Conservation (phyloP, 108 stramenopile genomes). For the Skeletonema grethae region DNA sequence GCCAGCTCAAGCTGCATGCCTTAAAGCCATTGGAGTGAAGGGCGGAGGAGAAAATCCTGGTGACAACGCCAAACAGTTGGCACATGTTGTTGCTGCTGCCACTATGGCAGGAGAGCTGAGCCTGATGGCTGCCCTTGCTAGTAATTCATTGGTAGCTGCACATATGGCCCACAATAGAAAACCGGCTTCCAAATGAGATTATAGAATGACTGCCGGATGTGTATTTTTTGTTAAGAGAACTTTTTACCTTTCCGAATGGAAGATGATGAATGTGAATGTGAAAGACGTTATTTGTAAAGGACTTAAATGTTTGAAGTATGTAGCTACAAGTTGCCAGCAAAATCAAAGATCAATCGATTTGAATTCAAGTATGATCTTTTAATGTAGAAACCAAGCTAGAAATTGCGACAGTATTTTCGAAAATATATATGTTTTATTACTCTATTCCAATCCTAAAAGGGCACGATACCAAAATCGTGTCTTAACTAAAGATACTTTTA, state of each 20-base stretch:
- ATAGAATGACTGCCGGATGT: background rate
- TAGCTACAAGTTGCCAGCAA: background rate
- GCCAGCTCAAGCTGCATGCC: conserved; percentile 93
- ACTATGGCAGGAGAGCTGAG: conserved; percentile 96
- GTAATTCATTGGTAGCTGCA: conserved; percentile 87
- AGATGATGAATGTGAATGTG: background rate
- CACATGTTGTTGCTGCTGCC: conserved; percentile 93
- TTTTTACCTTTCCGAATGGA: background rate
- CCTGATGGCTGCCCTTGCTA: conserved; percentile 94
- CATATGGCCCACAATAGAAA: conserved; percentile 92
- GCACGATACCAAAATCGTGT: background rate
- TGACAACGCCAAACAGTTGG: conserved; percentile 90
- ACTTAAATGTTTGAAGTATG: background rate
- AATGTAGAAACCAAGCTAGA: background rate
- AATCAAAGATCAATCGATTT: background rate
- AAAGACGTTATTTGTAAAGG: conserved; percentile 2
- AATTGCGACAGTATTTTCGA: background rate
- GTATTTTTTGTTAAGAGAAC: conserved; percentile 1
- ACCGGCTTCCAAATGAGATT: conserved; percentile 53
- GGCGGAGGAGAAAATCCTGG: conserved; percentile 89
- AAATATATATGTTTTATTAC: background rate
- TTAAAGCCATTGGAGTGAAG: conserved; percentile 91
- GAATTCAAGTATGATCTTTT: background rate
- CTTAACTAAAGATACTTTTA: conserved; percentile 25
- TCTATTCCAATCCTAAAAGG: background rate